These are phyloP conservation scores for Haplosporangium gracile DNA, from an alignment of 192 early-diverging fungal genomes.

Conservation along the genomic window DNA sequence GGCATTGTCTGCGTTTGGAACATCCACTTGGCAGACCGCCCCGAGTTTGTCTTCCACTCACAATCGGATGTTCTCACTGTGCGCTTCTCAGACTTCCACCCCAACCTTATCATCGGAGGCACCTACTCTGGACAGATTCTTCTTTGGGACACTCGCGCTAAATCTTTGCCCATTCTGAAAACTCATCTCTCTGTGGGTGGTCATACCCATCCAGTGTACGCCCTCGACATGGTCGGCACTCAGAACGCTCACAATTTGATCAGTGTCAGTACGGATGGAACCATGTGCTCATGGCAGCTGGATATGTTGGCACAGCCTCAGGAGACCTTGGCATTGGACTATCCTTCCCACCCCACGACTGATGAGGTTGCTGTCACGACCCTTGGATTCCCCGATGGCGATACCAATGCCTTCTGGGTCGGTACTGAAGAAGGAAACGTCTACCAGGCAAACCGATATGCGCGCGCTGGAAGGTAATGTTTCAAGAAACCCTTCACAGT, in stretches of 20 bases:
- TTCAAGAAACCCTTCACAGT: not conserved
- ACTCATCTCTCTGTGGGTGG: slow-evolving; percentile 93
- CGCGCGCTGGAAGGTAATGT: slow-evolving; percentile 88
- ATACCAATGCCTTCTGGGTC: slow-evolving; percentile 93
- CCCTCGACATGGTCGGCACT: slow-evolving; percentile 91
- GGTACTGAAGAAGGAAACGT: slow-evolving; percentile 97
- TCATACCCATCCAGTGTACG: slow-evolving; percentile 97
- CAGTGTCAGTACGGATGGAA: slow-evolving; percentile 94
- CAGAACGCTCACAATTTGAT: slow-evolving; percentile 96
- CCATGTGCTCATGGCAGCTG: slow-evolving; percentile 96
- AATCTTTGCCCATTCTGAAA: slow-evolving; percentile 90
- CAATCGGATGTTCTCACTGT: slow-evolving; percentile 94
- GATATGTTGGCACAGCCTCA: slow-evolving; percentile 98
- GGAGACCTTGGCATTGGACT: slow-evolving; percentile 87
- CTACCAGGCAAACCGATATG: slow-evolving; percentile 96
- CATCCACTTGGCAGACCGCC: slow-evolving; percentile 84
- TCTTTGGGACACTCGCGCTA: slow-evolving; percentile 96
- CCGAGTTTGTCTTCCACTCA: slow-evolving; percentile 95
- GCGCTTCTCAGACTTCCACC: slow-evolving; percentile 93
- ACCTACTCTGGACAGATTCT: slow-evolving; percentile 98
- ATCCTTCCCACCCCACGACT: slow-evolving; percentile 81
- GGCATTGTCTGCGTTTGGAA: slow-evolving; percentile 98
- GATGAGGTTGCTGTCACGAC: slow-evolving; percentile 96
- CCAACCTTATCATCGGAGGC: slow-evolving; percentile 92
- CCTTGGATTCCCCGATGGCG: slow-evolving; percentile 92